Evolutionary conservation across 306 rosid species (phyloP), one percentile per base, ranked within the genome.

Genomic region (Pterocarpus santalinus): DNA sequence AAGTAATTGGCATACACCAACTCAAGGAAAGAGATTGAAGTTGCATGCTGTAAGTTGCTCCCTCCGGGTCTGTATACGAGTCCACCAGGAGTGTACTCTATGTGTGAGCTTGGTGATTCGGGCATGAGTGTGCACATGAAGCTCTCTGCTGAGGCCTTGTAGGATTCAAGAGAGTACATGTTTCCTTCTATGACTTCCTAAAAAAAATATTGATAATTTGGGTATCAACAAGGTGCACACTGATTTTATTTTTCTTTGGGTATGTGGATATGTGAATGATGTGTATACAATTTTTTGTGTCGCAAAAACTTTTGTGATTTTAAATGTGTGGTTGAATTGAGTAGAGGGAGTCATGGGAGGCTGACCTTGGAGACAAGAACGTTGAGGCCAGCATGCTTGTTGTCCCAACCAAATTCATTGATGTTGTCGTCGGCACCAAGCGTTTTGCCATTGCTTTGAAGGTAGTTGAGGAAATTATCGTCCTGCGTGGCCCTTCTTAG

Each of bases 371-470:
- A 90, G 78, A 90, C 86, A 8, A 95, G 91, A 77, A 95, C 93
- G 33, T 95, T 95, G 14, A 93, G 92, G 76, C 99, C 99, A 77
- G 99, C 99, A 61, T 95, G 99, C 84, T 95, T 95, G 87, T 95
- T 93, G 73, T 95, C 99, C 99, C 99, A 95, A 1, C 99, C 99
- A 51, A 95, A 93, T 38, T 95, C 99, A 64, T 95, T 90, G 82
- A 90, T 88, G 77, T 85, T 93, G 36, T 95, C 97, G 0, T 95
- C 95, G 0, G 99, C 99, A 7, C 99, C 99, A 73, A 95, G 92
- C 0, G 94, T 89, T 86, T 90, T 84, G 30, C 88, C 97, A 80
- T 95, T 95, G 91, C 61, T 83, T 87, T 89, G 88, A 60, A 95
- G 80, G 85, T 95, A 95, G 73, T 88, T 78, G 0, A 90, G 79